phyloP scores from a whole-genome alignment of 2,329 filamentous ascomycete genomes.

The Ophioceras dolichostomum region DNA sequence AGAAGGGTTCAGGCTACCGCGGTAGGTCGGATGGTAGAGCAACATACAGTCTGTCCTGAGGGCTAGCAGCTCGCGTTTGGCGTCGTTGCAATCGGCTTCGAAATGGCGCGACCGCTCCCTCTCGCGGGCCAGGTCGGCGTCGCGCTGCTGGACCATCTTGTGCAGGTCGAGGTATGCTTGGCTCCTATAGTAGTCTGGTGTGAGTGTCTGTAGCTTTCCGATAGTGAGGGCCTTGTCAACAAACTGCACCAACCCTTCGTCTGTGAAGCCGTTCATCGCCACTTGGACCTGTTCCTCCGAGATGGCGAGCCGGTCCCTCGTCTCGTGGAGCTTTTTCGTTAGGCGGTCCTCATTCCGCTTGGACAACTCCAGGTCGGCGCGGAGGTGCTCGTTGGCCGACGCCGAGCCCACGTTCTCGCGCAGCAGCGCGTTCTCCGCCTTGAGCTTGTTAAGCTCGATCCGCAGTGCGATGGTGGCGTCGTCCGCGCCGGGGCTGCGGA shows the following conservation, averaged over 20 bases:
- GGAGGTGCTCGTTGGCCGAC: conserved; percentile 40
- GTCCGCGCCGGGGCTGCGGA: not conserved
- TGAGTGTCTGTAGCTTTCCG: conserved; percentile 26
- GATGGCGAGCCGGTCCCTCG: conserved; percentile 46
- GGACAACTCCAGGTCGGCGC: conserved; percentile 42
- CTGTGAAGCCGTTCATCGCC: conserved; percentile 35
- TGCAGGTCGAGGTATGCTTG: conserved; percentile 40
- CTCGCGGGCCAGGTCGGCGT: conserved; percentile 33
- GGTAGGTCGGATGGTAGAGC: conserved; percentile 7
- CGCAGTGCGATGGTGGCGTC: conserved; percentile 11
- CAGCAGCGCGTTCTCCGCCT: conserved; percentile 48
- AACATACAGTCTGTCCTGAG: conserved; percentile 38
- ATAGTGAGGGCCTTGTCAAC: conserved; percentile 16
- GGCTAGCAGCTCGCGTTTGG: conserved; percentile 41
- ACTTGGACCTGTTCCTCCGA: conserved; percentile 45
- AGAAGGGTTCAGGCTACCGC: not conserved
- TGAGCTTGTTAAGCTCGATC: conserved; percentile 44
- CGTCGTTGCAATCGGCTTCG: conserved; percentile 35
- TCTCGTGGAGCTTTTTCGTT: conserved; percentile 41
- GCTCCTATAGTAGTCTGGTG: conserved; percentile 33
- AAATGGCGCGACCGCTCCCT: conserved; percentile 31
- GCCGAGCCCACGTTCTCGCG: conserved; percentile 40
- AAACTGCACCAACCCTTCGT: conserved; percentile 39
- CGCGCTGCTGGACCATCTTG: conserved; percentile 29
- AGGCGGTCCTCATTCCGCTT: conserved; percentile 35